Base-by-base conservation (phyloP, 164 flowering plant species). In the Magnolia officinalis region DNA sequence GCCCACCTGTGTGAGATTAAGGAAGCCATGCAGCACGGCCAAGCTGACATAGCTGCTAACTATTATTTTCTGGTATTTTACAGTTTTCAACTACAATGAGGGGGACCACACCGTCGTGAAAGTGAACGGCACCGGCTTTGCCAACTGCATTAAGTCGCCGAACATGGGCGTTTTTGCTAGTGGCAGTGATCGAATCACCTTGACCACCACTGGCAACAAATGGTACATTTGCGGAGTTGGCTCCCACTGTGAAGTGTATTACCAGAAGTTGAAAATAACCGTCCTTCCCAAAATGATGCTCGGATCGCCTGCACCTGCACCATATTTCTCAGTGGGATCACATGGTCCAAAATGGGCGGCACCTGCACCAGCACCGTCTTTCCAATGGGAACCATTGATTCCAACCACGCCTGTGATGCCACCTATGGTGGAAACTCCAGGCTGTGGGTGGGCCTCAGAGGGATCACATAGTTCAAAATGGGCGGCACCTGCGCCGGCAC, bases 211-310 rank as follows among this genome's bases (percentile, higher is more conserved):
- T 10, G 77, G 77, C 10, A 67, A 75, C 26, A 75, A 75, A n/a
- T 75, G 77, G 77, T 75, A 75, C 72, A 75, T 75, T 61, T 75
- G 65, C 26, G 77, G 77, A 19, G 77, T 75, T 4, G n/a, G 49
- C 21, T 21, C 26, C 6, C 71, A 75, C 65, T 75, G 72, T 29
- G 67, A 7, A 20, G 29, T 26, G 6, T 23, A 50, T 14, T 63
- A 23, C 51, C 72, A 75, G 72, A 67, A 75, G 77, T 59, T 75
- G 63, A 67, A 67, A 19, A 75, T 75, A 24, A 75, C 64, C 4
- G 77, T 75, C 8, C 65, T 63, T 19, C 68, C 75, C 51, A 59
- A 52, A 6, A 45, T 26, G 63, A 21, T 63, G 21, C 14, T 1
- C 16, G 19, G 8, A 37, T 19, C 67, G 5, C 67, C 51, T 2